Evolutionary conservation across 257 asterid genomes (phyloP).

Genomic region (Solanum chaucha): DNA sequence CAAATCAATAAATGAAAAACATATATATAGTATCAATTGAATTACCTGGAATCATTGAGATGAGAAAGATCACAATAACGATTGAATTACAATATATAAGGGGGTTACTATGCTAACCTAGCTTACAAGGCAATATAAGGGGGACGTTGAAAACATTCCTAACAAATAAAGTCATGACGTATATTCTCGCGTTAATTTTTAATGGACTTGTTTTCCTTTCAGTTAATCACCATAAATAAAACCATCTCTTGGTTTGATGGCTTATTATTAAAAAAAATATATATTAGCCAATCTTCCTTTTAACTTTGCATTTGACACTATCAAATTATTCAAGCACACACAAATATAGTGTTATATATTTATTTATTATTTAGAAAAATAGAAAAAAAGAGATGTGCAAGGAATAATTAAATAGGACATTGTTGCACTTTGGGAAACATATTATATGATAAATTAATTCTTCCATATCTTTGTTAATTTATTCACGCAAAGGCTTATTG

Average conservation of each 20-base stretch:
- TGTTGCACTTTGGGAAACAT: neutral
- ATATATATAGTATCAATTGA: neutral
- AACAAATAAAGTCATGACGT: neutral
- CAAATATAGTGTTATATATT: too few relatives aligned
- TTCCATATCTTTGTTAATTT: neutral
- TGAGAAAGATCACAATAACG: neutral
- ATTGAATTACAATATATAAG: too few relatives aligned
- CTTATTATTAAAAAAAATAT: neutral
- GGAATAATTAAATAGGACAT: neutral
- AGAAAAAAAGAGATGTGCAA: neutral
- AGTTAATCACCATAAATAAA: neutral
- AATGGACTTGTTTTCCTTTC: neutral
- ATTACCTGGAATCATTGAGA: neutral
- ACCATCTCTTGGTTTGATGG: neutral
- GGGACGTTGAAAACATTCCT: neutral
- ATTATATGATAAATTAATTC: neutral
- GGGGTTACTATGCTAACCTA: too few relatives aligned
- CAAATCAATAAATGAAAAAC: too few relatives aligned
- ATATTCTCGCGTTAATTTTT: neutral
- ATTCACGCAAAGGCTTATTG: neutral
- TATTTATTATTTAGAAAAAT: neutral
- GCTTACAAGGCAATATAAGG: too few relatives aligned
- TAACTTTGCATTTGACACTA: neutral
- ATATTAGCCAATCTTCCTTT: too few relatives aligned
- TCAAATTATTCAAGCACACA: too few relatives aligned